These are phyloP conservation scores for Datura wrightii DNA, from an alignment of 257 asterid genomes.

Conservation along the genomic window DNA sequence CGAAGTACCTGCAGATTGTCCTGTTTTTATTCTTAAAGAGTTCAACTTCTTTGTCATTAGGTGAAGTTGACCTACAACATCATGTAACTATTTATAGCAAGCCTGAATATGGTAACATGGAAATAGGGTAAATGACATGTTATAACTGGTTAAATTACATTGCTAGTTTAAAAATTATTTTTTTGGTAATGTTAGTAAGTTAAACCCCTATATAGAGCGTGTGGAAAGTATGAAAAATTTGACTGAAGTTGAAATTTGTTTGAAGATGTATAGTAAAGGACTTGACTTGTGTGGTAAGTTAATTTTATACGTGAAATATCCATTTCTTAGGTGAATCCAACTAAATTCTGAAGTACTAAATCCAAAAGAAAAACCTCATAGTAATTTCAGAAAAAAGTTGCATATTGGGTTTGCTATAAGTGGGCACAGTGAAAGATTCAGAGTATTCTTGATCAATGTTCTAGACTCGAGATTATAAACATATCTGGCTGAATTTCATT, in stretches of 20 bases:
- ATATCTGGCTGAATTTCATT: neutral
- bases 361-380: neutral
- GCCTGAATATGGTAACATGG: neutral
- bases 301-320: neutral
- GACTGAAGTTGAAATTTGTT: neutral
- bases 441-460: neutral
- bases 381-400: neutral
- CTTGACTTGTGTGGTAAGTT: conserved; percentile 3
- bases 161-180: neutral
- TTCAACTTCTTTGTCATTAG: neutral
- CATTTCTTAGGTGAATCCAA: neutral
- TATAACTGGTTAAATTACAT: neutral
- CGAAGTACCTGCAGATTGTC: neutral
- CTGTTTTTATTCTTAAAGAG: neutral
- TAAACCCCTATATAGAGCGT: neutral
- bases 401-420: neutral
- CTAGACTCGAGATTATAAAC: neutral
- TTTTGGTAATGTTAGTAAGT: neutral
- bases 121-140: neutral
- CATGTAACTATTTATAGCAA: conserved; percentile 6
- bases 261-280: neutral
- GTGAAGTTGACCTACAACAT: conserved; percentile 12
- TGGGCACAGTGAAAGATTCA: neutral
- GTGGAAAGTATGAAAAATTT: neutral
- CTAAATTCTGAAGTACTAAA: neutral